phyloP scores from a whole-genome alignment of 2,329 filamentous ascomycete species.

The Nectriaceae sp. region DNA sequence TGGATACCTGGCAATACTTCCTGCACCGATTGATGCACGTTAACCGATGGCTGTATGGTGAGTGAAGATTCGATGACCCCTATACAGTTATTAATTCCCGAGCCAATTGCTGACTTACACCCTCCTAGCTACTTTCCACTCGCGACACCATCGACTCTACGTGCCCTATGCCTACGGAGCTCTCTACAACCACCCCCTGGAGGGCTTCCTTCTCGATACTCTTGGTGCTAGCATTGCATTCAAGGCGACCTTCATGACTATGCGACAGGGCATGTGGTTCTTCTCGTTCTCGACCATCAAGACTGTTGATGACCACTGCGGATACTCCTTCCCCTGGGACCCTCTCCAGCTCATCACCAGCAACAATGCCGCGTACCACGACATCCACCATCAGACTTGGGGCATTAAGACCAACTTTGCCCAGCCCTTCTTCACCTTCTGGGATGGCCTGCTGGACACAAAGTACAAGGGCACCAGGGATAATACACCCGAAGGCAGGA shows the following conservation, averaged over 20 bases:
- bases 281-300: constrained; percentile 90
- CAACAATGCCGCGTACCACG: constrained; percentile 96
- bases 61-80: constrained; percentile 37
- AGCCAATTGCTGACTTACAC: constrained; percentile 47
- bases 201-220: constrained; percentile 92
- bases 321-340: constrained; percentile 94
- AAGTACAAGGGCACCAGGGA: constrained; percentile 71
- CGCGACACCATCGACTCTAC: constrained; percentile 93
- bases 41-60: constrained; percentile 96
- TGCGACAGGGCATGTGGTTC: constrained; percentile 84
- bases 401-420: constrained; percentile 96
- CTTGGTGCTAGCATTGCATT: constrained; percentile 84
- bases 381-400: constrained; percentile 98
- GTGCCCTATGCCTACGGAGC: constrained; percentile 97
- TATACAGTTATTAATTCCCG: not conserved
- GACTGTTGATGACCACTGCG: constrained; percentile 97
- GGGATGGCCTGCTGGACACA: constrained; percentile 82
- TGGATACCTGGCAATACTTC: constrained; percentile 99
- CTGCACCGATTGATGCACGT: constrained; percentile 95
- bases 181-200: constrained; percentile 93
- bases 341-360: constrained; percentile 87
- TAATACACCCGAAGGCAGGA: constrained; percentile 40
- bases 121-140: constrained; percentile 80
- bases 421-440: constrained; percentile 93
- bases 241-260: constrained; percentile 78